A percentile compares a stretch with the other conserved stretches of the same genome.
phyloP scores from a whole-genome alignment of 1,139 yeast species.

The Debaryomyces coudertii region DNA sequence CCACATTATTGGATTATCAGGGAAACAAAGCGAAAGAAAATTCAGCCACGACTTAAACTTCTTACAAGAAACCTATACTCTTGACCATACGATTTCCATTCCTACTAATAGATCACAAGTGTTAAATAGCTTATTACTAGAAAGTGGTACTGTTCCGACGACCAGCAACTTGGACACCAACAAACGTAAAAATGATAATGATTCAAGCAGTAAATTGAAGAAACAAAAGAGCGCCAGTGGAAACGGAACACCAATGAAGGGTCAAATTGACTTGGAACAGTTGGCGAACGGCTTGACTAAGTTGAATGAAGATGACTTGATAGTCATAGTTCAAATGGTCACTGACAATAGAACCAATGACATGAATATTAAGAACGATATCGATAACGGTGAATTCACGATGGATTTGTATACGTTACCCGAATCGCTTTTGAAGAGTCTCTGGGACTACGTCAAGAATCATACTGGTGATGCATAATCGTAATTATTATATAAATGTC shows the following conservation, averaged over 20 bases:
- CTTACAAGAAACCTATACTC: conserved; percentile 70
- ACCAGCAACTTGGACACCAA: conserved; percentile 37
- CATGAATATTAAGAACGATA: conserved; percentile 94
- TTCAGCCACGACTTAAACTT: conserved; percentile 89
- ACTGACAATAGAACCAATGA: conserved; percentile 94
- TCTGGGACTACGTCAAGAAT: conserved; percentile 92
- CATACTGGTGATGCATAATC: conserved; percentile 46
- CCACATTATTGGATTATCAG: conserved; percentile 63
- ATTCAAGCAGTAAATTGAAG: conserved; percentile 54
- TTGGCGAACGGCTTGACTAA: conserved; percentile 89
- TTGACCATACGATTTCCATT: conserved; percentile 74
- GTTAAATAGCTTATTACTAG: conserved; percentile 71
- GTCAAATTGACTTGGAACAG: conserved; percentile 82
- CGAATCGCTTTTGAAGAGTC: conserved; percentile 84
- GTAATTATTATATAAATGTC: conserved; percentile 1
- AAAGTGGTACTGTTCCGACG: conserved; percentile 77
- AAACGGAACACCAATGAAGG: conserved; percentile 59
- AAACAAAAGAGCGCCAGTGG: conserved; percentile 57
- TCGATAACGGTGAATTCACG: conserved; percentile 95
- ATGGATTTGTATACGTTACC: conserved; percentile 95
- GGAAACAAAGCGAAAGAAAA: conserved; percentile 86
- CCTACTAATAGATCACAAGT: conserved; percentile 75
- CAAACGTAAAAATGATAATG: conserved; percentile 29
- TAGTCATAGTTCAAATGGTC: conserved; percentile 96
- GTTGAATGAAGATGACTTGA: conserved; percentile 86